Evolutionary conservation across 1,139 yeast species (phyloP), one percentile per base, ranked within the genome.

Genomic region (Debaryomyces psychrophilus): DNA sequence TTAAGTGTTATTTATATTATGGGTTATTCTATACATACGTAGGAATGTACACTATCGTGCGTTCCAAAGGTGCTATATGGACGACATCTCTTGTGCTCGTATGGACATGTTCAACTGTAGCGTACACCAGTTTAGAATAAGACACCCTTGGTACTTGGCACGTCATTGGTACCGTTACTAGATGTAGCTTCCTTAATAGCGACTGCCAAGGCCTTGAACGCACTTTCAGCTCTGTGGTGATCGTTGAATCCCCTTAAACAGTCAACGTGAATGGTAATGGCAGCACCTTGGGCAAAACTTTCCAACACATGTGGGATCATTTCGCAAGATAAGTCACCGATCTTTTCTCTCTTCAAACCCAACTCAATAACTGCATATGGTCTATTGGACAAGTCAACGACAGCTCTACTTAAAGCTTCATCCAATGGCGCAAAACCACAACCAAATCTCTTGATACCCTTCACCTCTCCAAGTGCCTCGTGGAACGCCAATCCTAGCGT

Each of bases 241-340:
- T 93, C 99, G 67, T 93, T 93, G 65, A 81, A 81, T 0, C 99
- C 99, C 54, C 97, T 77, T 50, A 93, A 65, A 65, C 97, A 89
- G 67, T 95, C 99, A 27, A 93, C 97, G 60, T 93, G 99, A 62
- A 93, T 63, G 1, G 99, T 93, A 43, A 93, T 79, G 48, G 86
- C 85, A 1, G 98, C 97, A 42, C 88, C 87, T 59, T 87, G 90
- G 2, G 98, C 97, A 73, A 93, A 93, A 58, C 96, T 87, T 66
- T 90, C 96, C 53, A 93, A 66, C 37, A 93, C 95, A 66, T 93
- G 99, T 23, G 98, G 97, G 53, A 93, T 87, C 99, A 93, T 93
- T 69, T 93, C 99, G 58, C 95, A 83, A 25, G 93, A 83, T 48
- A 93, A 77, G 60, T 89, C 96, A 43, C 99, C 99, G 54, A 93